Conservation (phyloP, 495 filamentous ascomycete species). For the Penicillium tannophilum region DNA sequence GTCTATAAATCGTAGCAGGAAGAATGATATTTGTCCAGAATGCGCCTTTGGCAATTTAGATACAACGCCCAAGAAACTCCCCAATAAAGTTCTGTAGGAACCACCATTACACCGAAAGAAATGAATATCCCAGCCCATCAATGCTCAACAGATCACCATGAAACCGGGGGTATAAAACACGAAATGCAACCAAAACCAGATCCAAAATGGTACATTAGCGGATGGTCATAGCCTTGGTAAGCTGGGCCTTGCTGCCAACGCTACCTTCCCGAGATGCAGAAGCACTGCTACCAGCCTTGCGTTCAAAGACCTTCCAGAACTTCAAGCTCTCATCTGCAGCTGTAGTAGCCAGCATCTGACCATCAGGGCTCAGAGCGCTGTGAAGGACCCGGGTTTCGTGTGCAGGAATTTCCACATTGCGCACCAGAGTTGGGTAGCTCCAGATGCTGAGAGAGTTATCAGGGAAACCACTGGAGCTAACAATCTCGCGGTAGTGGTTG, state of each 20-base stretch:
- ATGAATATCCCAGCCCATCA: slow-evolving; percentile 29
- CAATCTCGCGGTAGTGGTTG: slow-evolving; percentile 95
- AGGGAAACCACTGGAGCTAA: slow-evolving; percentile 95
- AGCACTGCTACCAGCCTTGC: slow-evolving; percentile 75
- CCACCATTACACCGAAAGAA: slow-evolving; percentile 18
- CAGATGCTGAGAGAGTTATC: slow-evolving; percentile 98
- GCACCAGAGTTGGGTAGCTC: slow-evolving; percentile 95
- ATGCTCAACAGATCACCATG: slow-evolving; percentile 27
- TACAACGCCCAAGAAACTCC: slow-evolving; percentile 18
- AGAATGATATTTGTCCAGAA: slow-evolving; percentile 9
- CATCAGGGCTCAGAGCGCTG: slow-evolving; percentile 92
- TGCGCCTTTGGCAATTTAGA: slow-evolving; percentile 10
- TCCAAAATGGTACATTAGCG: slow-evolving; percentile 56
- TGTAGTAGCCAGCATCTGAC: slow-evolving; percentile 94
- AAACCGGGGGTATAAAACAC: slow-evolving; percentile 23
- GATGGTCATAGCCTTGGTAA: slow-evolving; percentile 97
- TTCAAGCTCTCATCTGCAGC: slow-evolving; percentile 96
- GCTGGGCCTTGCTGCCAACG: slow-evolving; percentile 65
- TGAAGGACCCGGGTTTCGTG: slow-evolving; percentile 96
- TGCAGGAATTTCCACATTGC: slow-evolving; percentile 98
- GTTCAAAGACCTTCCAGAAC: slow-evolving; percentile 99
- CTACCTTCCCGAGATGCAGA: slow-evolving; percentile 57
- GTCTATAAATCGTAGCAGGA: background rate
- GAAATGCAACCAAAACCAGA: slow-evolving; percentile 28
- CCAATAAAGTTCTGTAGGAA: slow-evolving; percentile 16